phyloP scores from a whole-genome alignment of 106 monocot species.

The Allium cepa region DNA sequence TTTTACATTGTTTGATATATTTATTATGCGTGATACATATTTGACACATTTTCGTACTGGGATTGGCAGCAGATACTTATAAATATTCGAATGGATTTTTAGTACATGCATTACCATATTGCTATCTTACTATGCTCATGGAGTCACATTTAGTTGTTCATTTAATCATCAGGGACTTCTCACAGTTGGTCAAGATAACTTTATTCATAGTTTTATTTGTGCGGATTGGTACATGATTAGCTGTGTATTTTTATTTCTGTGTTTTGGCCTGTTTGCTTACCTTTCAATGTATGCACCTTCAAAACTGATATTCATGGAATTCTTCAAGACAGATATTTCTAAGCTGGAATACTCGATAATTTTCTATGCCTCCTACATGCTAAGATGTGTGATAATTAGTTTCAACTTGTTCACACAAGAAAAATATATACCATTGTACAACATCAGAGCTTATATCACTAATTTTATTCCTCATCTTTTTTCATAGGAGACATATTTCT shows the following conservation, averaged over 20 bases:
- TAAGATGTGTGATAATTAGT: background rate
- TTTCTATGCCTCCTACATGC: background rate
- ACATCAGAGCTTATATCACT: background rate
- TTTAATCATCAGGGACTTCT: background rate
- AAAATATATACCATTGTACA: background rate
- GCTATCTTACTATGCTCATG: background rate
- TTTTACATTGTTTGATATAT: background rate
- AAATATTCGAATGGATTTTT: too few relatives aligned
- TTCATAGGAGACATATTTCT: background rate
- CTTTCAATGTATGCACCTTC: slow-evolving; percentile 10
- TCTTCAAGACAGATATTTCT: slow-evolving; percentile 8
- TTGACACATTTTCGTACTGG: background rate
- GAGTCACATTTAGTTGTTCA: background rate
- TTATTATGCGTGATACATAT: background rate
- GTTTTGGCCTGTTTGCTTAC: background rate
- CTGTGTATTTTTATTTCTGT: background rate
- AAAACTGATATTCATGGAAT: slow-evolving; percentile 11
- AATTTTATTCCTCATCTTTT: background rate
- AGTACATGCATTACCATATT: background rate
- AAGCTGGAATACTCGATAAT: slow-evolving; percentile 11
- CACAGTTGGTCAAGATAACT: background rate
- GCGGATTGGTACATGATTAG: background rate
- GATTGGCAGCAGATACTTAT: background rate
- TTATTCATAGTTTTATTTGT: background rate
- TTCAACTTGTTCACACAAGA: background rate